Evolutionary conservation across 2,329 filamentous ascomycete species (phyloP).

Genomic region (Neofusicoccum kwambonambiense): DNA sequence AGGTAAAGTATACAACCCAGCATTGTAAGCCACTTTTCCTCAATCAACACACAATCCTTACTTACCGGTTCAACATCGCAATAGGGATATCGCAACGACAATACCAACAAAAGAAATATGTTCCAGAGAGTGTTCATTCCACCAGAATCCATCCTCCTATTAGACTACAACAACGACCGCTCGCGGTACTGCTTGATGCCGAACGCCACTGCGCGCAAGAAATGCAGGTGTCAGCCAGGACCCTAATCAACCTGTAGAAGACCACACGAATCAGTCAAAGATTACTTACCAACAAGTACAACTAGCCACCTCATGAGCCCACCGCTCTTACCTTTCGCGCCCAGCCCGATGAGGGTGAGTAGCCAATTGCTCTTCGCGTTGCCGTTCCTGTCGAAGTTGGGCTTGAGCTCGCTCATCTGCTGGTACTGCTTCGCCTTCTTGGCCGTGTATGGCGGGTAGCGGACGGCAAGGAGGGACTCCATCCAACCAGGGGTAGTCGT

Average conservation of each 20-base stretch:
- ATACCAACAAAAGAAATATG: background rate
- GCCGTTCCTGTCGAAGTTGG: conserved; percentile 62
- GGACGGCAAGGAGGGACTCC: conserved; percentile 64
- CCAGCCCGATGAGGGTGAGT: conserved; percentile 9
- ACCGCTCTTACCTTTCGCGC: conserved; percentile 16
- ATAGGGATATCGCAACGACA: background rate
- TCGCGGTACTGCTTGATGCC: conserved; percentile 7
- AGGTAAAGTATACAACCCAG: background rate
- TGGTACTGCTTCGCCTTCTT: conserved; percentile 55
- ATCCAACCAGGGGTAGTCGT: conserved; percentile 66
- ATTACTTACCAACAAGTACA: conserved; percentile 15
- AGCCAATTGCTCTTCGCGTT: conserved; percentile 34
- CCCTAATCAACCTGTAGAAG: background rate
- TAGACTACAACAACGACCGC: background rate
- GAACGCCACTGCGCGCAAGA: background rate
- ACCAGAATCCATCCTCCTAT: background rate
- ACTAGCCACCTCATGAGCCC: conserved; percentile 6
- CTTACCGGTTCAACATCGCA: background rate
- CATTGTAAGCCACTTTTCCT: background rate
- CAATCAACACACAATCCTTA: background rate
- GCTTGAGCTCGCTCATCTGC: conserved; percentile 51
- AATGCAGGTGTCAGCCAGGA: background rate
- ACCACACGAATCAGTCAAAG: background rate
- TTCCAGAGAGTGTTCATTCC: background rate
- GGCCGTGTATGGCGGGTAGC: conserved; percentile 61